Conservation (phyloP, 495 filamentous ascomycete species). For the Halenospora varia region DNA sequence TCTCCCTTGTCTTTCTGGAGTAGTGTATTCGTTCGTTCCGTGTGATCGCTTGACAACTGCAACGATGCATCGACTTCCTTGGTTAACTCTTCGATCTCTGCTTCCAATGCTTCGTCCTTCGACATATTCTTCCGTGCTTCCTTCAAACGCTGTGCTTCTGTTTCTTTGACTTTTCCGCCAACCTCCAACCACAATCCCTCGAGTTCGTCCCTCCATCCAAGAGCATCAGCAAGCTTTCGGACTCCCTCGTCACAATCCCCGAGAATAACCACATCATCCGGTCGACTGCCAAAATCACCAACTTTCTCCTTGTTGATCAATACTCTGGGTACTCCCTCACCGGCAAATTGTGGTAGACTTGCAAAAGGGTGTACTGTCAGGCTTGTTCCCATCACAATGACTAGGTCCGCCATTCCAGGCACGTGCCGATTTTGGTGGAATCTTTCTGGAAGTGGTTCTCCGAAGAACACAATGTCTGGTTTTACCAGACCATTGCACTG, state of each 20-base stretch:
- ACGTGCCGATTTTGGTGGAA: slow-evolving; percentile 61
- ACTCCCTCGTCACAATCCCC: slow-evolving; percentile 81
- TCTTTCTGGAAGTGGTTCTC: slow-evolving; percentile 61
- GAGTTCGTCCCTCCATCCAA: slow-evolving; percentile 86
- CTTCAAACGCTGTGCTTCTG: slow-evolving; percentile 25
- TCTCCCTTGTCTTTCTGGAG: too few relatives aligned
- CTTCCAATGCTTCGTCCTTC: slow-evolving; percentile 51
- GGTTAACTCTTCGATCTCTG: slow-evolving; percentile 50
- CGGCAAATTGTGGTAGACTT: slow-evolving; percentile 61
- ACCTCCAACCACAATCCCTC: slow-evolving; percentile 63
- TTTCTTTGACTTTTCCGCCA: slow-evolving; percentile 37
- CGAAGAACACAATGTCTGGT: slow-evolving; percentile 97
- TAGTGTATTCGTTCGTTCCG: slow-evolving; percentile 35
- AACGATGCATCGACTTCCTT: slow-evolving; percentile 49
- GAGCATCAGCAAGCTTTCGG: slow-evolving; percentile 70
- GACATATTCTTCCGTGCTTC: slow-evolving; percentile 16
- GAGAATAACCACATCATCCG: slow-evolving; percentile 72
- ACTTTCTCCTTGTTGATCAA: slow-evolving; percentile 88
- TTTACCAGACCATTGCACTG: slow-evolving; percentile 82
- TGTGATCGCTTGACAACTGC: slow-evolving; percentile 42
- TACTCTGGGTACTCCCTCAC: slow-evolving; percentile 62
- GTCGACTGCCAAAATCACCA: slow-evolving; percentile 68
- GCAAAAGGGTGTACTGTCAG: slow-evolving; percentile 89
- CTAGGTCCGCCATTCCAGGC: slow-evolving; percentile 66
- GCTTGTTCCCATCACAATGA: slow-evolving; percentile 90